Percentiles rank a stretch among this genome's conserved stretches.
phyloP scores from a whole-genome alignment of 2,329 filamentous ascomycete genomes.

The Blastomyces emzantsi region DNA sequence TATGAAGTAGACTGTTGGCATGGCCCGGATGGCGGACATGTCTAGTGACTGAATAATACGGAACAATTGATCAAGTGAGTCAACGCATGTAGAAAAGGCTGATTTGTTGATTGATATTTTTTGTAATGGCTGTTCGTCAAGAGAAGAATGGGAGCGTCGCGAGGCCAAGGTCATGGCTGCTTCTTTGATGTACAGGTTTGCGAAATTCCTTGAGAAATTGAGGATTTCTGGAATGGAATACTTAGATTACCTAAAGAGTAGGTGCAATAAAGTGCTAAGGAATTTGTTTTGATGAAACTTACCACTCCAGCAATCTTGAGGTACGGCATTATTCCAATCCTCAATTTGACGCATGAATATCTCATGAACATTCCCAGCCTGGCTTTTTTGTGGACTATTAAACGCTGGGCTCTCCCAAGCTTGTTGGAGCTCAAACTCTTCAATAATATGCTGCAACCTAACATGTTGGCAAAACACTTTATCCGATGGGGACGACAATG shows the following conservation, averaged over 20 bases:
- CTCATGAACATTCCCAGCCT: background rate
- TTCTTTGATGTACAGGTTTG: background rate
- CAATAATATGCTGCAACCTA: constrained; percentile 6
- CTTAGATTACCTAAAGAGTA: background rate
- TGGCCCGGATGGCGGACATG: background rate
- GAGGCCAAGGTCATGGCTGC: background rate
- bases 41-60: background rate
- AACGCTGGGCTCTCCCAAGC: background rate
- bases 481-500: background rate
- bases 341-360: background rate
- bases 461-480: constrained; percentile 1
- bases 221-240: background rate
- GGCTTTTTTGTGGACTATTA: background rate
- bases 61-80: background rate
- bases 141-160: background rate
- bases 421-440: constrained; percentile 3
- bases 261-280: background rate
- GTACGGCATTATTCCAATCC: background rate
- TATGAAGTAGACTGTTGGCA: background rate
- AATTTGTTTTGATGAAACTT: background rate
- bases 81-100: background rate
- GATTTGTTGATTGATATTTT: background rate
- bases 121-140: background rate
- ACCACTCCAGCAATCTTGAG: background rate
- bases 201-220: background rate